Conservation (phyloP, 345 rosid species). For the Garcia nutans region DNA sequence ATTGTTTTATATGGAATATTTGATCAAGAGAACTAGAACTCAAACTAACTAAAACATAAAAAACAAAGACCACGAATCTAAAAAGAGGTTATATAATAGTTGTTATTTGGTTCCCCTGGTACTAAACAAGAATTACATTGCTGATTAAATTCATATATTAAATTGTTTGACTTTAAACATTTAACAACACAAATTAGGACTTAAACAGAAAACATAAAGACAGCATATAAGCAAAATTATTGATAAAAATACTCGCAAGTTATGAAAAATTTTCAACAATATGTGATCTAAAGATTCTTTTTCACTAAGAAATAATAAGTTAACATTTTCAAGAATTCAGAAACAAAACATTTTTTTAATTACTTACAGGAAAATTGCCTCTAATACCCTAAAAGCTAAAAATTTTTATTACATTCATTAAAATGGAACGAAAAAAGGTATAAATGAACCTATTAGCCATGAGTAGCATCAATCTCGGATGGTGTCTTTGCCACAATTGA, state of each 20-base stretch:
- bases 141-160: not conserved
- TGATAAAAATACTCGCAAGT: not conserved
- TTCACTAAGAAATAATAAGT: not conserved
- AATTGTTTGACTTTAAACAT: not conserved
- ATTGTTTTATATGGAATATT: not conserved
- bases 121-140: not conserved
- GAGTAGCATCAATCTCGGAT: constrained; percentile 41
- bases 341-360: not conserved
- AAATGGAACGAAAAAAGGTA: not conserved
- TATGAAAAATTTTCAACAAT: not conserved
- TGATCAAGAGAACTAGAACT: not conserved
- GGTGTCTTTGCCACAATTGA: constrained; percentile 91
- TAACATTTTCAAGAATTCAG: not conserved
- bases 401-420: not conserved
- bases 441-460: constrained; percentile 21
- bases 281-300: not conserved
- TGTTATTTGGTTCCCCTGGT: not conserved
- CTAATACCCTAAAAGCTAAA: not conserved
- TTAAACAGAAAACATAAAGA: not conserved
- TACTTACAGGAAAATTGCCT: not conserved
- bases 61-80: not conserved
- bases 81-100: not conserved
- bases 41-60: not conserved
- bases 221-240: not conserved
- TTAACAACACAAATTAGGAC: not conserved